phyloP scores from a whole-genome alignment of 129 eudicot genomes.

The Pittosporum tobira region DNA sequence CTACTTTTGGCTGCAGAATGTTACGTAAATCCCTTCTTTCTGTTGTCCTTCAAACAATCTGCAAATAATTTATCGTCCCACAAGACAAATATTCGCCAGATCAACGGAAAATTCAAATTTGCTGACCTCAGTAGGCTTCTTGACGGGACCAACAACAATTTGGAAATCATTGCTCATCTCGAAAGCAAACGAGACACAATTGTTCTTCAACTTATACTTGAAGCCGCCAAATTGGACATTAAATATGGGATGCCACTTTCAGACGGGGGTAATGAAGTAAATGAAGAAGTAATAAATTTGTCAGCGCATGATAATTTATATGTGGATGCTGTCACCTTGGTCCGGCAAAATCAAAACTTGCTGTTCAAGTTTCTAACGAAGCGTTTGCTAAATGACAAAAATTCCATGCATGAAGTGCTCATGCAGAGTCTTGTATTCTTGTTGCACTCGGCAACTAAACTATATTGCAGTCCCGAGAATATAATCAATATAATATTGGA shows the following conservation, averaged over 20 bases:
- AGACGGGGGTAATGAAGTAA: constrained; percentile 31
- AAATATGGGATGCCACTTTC: constrained; percentile 29
- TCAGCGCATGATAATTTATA: constrained; percentile 38
- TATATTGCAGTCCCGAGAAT: constrained; percentile 62
- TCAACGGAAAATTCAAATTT: constrained; percentile 23
- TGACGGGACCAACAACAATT: constrained; percentile 36
- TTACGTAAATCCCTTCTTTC: constrained; percentile 71
- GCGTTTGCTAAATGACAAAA: constrained; percentile 51
- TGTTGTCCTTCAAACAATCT: constrained; percentile 40
- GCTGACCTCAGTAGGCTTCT: constrained; percentile 42
- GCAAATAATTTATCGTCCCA: constrained; percentile 17
- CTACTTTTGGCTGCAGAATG: constrained; percentile 93
- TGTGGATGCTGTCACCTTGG: constrained; percentile 79
- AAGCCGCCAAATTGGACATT: constrained; percentile 77
- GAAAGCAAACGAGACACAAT: constrained; percentile 77
- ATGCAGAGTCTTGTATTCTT: constrained; percentile 75
- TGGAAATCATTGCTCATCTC: constrained; percentile 53
- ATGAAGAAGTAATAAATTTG: constrained; percentile 43
- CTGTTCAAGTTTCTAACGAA: constrained; percentile 58
- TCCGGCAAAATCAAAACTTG: constrained; percentile 72
- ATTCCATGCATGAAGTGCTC: constrained; percentile 77
- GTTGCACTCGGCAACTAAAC: constrained; percentile 73
- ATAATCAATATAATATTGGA: constrained; percentile 66
- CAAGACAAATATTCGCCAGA: constrained; percentile 14
- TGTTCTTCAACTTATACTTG: constrained; percentile 76